Evolutionary conservation across 1,139 yeast genomes (phyloP).

Genomic region (Zygoascus hellenicus): DNA sequence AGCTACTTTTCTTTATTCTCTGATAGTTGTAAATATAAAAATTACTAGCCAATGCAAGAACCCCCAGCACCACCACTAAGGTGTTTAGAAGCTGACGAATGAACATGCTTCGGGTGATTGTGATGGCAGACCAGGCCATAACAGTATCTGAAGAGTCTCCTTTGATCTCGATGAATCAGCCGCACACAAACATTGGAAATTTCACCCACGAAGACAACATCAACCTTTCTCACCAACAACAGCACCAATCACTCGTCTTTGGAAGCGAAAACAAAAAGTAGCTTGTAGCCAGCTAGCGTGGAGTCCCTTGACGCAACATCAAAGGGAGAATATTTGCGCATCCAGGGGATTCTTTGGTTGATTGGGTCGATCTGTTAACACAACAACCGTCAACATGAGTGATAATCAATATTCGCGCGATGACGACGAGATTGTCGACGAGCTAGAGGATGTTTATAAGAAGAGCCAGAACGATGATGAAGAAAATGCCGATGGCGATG

Average conservation of each 20-base stretch:
- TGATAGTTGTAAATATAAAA: constrained; percentile 22
- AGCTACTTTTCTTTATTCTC: constrained; percentile 24
- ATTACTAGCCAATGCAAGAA: constrained; percentile 12
- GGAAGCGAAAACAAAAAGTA: too few species aligned
- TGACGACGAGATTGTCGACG: constrained; percentile 22
- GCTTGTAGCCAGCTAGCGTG: too few species aligned
- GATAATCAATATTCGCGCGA: constrained; percentile 12
- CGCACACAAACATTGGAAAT: too few species aligned
- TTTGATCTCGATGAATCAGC: too few species aligned
- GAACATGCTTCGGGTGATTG: neutral
- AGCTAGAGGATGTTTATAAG: constrained; percentile 16
- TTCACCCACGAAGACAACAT: too few species aligned
- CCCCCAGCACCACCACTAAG: constrained; percentile 3
- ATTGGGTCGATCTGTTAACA: too few species aligned
- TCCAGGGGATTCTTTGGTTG: too few species aligned
- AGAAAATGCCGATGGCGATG: constrained; percentile 20
- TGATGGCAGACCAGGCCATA: neutral
- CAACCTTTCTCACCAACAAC: too few species aligned
- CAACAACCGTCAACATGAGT: constrained; percentile 1
- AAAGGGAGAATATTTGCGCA: too few species aligned
- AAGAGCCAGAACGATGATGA: constrained; percentile 21
- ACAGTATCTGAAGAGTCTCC: too few species aligned
- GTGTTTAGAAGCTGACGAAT: neutral
- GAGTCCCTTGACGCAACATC: too few species aligned
- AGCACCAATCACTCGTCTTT: too few species aligned